A percentile compares a stretch with the other conserved stretches of the same genome.
phyloP scores from a whole-genome alignment of 2,329 filamentous ascomycete species.

The Sordariomycetes sp. region DNA sequence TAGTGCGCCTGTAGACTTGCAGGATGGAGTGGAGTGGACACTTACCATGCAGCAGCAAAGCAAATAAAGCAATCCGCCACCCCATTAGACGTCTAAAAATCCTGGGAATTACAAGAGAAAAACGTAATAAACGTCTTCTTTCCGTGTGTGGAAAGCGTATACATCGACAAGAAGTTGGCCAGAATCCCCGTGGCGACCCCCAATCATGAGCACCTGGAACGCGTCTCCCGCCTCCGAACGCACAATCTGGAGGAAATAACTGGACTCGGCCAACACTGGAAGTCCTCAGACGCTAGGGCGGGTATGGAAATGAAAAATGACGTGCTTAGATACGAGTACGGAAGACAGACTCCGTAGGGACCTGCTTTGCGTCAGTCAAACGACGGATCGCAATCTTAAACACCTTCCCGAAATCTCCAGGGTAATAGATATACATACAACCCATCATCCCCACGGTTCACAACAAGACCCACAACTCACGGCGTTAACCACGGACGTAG shows the following conservation, averaged over 20 bases:
- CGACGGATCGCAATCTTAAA: too few relatives aligned
- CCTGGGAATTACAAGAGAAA: background rate
- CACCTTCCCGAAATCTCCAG: too few relatives aligned
- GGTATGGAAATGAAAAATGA: constrained; percentile 20
- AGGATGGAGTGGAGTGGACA: background rate
- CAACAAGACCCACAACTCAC: too few relatives aligned
- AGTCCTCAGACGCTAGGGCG: constrained; percentile 30
- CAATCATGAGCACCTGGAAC: constrained; percentile 30
- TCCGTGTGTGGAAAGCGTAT: constrained; percentile 16
- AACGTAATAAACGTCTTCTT: background rate
- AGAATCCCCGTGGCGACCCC: constrained; percentile 29
- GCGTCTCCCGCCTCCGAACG: constrained; percentile 16
- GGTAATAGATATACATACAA: too few relatives aligned
- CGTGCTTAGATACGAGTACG: too few relatives aligned
- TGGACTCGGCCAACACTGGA: constrained; percentile 24
- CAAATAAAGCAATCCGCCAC: background rate
- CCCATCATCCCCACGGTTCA: too few relatives aligned
- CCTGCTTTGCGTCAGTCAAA: too few relatives aligned
- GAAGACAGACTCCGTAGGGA: too few relatives aligned
- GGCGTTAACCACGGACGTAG: too few relatives aligned
- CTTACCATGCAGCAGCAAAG: background rate
- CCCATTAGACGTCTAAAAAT: constrained; percentile 19
- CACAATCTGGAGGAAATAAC: constrained; percentile 23
- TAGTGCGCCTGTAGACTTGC: background rate
- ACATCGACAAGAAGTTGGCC: constrained; percentile 28